phyloP scores from a whole-genome alignment of 306 rosid species.

The Gillenia trifoliata region DNA sequence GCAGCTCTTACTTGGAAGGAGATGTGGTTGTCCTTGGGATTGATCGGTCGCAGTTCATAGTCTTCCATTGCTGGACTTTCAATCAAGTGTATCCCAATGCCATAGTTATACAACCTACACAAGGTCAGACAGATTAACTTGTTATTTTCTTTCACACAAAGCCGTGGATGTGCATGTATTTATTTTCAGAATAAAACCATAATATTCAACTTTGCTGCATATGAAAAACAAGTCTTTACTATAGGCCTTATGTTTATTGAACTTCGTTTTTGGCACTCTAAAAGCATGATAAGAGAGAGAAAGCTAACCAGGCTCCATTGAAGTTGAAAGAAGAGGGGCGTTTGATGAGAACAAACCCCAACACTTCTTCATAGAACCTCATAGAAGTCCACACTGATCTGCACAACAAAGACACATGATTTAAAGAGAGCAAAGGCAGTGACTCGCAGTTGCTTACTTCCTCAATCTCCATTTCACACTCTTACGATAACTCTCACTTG shows the following conservation, averaged over 20 bases:
- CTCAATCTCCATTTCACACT: conserved; percentile 53
- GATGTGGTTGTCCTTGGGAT: conserved; percentile 79
- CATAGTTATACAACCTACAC: conserved; percentile 68
- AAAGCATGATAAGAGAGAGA: neutral
- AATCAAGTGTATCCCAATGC: conserved; percentile 80
- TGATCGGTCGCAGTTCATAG: conserved; percentile 48
- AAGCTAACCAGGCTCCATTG: conserved; percentile 70
- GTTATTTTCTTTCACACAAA: neutral
- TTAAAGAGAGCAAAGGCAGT: conserved; percentile 67
- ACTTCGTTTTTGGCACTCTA: neutral
- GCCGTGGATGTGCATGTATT: neutral
- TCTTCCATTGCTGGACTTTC: conserved; percentile 59
- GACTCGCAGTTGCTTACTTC: conserved; percentile 53
- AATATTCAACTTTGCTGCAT: neutral
- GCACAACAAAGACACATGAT: conserved; percentile 65
- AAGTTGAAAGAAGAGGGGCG: conserved; percentile 82
- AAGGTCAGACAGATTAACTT: neutral
- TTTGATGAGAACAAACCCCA: conserved; percentile 78
- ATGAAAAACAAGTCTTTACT: neutral
- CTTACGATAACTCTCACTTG: conserved; percentile 6
- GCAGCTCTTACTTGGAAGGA: conserved; percentile 54
- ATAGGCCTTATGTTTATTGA: neutral
- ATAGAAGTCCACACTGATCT: conserved; percentile 65
- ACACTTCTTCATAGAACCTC: conserved; percentile 62
- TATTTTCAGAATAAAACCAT: neutral